Evolutionary conservation across 2,329 filamentous ascomycete genomes (phyloP).

Genomic region (Polytolypa hystricis): DNA sequence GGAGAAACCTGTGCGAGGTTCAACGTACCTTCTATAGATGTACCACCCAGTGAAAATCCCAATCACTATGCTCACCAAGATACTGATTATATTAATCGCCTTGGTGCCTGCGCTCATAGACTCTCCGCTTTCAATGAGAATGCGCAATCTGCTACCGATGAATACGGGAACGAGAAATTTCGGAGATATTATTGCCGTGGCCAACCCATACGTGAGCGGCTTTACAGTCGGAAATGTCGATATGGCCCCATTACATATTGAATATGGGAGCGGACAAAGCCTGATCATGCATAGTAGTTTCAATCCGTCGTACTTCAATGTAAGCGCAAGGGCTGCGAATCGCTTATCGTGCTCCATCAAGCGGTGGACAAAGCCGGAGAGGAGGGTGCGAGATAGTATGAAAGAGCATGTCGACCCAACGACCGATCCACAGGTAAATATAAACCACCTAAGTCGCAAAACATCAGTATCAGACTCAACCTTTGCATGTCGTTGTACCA

Average conservation of each 20-base stretch:
- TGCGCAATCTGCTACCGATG: conserved; percentile 72
- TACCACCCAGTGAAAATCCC: conserved; percentile 69
- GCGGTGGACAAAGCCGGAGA: conserved; percentile 66
- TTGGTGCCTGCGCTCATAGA: conserved; percentile 72
- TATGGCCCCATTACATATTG: conserved; percentile 84
- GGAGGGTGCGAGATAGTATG: conserved; percentile 63
- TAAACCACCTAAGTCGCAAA: conserved; percentile 56
- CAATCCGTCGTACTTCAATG: conserved; percentile 80
- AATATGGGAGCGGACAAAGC: conserved; percentile 85
- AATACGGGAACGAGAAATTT: conserved; percentile 90
- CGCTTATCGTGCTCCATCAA: conserved; percentile 73
- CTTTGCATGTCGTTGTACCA: too few relatives aligned
- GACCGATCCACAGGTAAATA: conserved; percentile 68
- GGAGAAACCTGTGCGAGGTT: neutral
- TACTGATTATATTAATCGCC: conserved; percentile 72
- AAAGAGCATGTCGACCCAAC: conserved; percentile 71
- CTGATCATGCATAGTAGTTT: conserved; percentile 84
- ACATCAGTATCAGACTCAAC: conserved; percentile 1
- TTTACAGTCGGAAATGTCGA: conserved; percentile 85
- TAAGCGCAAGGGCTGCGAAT: conserved; percentile 79
- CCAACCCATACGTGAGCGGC: conserved; percentile 62
- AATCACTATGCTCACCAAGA: conserved; percentile 57
- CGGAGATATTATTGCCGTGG: conserved; percentile 70
- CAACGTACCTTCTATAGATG: conserved; percentile 59
- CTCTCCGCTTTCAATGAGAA: conserved; percentile 71